phyloP scores from a whole-genome alignment of 2,329 filamentous ascomycete genomes.

The Mycocentrospora acerina region DNA sequence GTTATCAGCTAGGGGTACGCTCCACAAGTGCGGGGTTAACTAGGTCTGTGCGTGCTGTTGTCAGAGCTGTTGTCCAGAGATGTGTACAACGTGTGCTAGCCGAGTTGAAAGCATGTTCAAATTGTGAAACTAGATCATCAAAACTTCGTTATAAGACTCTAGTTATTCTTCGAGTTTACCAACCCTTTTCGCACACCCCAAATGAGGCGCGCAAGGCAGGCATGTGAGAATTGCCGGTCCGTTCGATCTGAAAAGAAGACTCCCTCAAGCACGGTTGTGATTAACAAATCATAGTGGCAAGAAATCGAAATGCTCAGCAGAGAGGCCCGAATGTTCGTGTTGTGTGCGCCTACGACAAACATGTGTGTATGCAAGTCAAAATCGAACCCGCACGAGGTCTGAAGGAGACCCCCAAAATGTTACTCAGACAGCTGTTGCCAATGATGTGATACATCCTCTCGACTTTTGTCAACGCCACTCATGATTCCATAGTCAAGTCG shows the following conservation, averaged over 20 bases:
- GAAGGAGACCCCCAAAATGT: not conserved
- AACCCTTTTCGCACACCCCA: not conserved
- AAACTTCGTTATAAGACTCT: no score
- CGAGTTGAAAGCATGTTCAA: no score
- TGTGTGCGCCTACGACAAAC: slow-evolving; percentile 8
- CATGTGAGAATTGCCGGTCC: slow-evolving; percentile 10
- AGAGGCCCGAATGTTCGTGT: slow-evolving; percentile 7
- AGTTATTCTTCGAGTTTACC: no score
- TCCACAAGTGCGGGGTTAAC: no score
- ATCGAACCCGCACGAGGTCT: slow-evolving; percentile 2
- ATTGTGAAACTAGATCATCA: no score
- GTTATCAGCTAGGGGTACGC: no score
- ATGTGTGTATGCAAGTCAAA: slow-evolving; percentile 6
- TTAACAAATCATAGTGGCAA: slow-evolving; percentile 6
- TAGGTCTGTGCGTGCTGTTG: no score
- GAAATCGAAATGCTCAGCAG: slow-evolving; percentile 8
- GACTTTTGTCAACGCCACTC: not conserved
- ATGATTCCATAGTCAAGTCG: slow-evolving; percentile 3
- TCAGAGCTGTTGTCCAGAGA: no score
- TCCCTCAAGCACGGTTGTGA: not conserved
- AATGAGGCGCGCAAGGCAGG: slow-evolving; percentile 7
- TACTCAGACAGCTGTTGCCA: not conserved
- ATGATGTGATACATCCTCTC: not conserved
- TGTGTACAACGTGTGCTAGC: no score
- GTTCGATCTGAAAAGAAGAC: not conserved